Conservation (phyloP, 192 early-diverging fungal species). For the Lobulomyces angularis region DNA sequence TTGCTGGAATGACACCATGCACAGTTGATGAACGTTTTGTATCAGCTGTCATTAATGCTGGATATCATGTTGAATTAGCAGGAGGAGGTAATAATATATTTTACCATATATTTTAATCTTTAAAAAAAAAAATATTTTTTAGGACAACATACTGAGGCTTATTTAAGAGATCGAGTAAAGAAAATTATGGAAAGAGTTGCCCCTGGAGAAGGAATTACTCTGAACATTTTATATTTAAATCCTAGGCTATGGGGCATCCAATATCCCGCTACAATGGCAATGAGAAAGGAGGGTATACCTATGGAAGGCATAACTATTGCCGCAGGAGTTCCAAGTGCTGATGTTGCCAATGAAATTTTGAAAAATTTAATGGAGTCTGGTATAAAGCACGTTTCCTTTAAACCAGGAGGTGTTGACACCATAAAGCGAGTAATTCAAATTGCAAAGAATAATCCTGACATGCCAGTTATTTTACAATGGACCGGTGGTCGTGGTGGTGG, state of each 20-base stretch:
- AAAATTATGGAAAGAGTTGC: slow-evolving; percentile 56
- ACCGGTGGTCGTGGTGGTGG: slow-evolving; percentile 93
- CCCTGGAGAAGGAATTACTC: slow-evolving; percentile 75
- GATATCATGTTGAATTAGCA: slow-evolving; percentile 81
- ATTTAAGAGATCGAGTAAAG: slow-evolving; percentile 55
- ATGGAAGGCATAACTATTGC: slow-evolving; percentile 85
- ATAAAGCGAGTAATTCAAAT: slow-evolving; percentile 76
- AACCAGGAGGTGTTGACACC: slow-evolving; percentile 62
- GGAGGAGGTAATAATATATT: too few relatives aligned
- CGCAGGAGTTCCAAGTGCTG: slow-evolving; percentile 80
- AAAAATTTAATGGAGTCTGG: slow-evolving; percentile 56
- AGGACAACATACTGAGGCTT: slow-evolving; percentile 65
- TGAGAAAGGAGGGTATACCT: slow-evolving; percentile 71
- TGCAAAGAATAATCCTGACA: slow-evolving; percentile 64
- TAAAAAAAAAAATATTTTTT: too few relatives aligned
- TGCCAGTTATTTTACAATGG: slow-evolving; percentile 89
- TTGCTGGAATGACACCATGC: slow-evolving; percentile 87
- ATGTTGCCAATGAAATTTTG: slow-evolving; percentile 74
- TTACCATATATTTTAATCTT: too few relatives aligned
- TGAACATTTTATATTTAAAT: slow-evolving; percentile 86
- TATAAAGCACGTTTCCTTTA: slow-evolving; percentile 75
- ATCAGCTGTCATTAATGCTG: slow-evolving; percentile 73
- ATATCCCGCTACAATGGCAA: slow-evolving; percentile 63
- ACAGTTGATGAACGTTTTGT: slow-evolving; percentile 70
- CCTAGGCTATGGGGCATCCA: slow-evolving; percentile 86